phyloP scores from a whole-genome alignment of 192 early-diverging fungal genomes.

The Funneliformis mosseae region DNA sequence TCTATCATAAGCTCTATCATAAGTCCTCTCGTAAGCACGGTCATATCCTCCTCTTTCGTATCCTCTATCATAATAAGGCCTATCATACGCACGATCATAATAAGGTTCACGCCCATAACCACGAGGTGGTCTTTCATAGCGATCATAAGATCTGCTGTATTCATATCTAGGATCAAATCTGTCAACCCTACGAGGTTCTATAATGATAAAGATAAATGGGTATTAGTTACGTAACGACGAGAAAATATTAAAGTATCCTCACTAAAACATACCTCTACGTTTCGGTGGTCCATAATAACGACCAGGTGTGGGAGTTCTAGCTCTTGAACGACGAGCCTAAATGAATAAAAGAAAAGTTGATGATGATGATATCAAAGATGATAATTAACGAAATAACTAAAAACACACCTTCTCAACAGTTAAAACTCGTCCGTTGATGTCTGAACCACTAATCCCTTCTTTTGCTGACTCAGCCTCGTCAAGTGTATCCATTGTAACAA shows the following conservation, averaged over 20 bases:
- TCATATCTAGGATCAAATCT: constrained; percentile 53
- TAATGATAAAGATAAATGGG: background rate
- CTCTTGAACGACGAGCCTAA: constrained; percentile 67
- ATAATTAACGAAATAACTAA: background rate
- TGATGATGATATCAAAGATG: background rate
- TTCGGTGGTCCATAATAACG: constrained; percentile 79
- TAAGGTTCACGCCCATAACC: constrained; percentile 34
- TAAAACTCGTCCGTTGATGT: constrained; percentile 82
- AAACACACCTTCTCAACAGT: constrained; percentile 71
- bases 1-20: constrained; percentile 34
- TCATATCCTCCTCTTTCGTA: constrained; percentile 33
- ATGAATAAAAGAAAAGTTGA: background rate
- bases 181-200: constrained; percentile 43
- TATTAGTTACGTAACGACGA: background rate
- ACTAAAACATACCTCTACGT: constrained; percentile 47
- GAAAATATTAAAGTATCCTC: background rate
- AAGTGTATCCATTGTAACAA: constrained; percentile 69
- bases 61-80: constrained; percentile 35
- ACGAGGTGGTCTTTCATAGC: constrained; percentile 34
- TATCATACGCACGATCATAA: constrained; percentile 36
- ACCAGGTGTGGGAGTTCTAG: constrained; percentile 79
- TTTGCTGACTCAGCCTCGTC: constrained; percentile 76
- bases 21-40: constrained; percentile 22
- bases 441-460: constrained; percentile 62
- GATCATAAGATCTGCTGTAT: constrained; percentile 45